phyloP scores from a whole-genome alignment of 768 basidiomycete genomes.

The Pseudohyphozyma bogoriensis region DNA sequence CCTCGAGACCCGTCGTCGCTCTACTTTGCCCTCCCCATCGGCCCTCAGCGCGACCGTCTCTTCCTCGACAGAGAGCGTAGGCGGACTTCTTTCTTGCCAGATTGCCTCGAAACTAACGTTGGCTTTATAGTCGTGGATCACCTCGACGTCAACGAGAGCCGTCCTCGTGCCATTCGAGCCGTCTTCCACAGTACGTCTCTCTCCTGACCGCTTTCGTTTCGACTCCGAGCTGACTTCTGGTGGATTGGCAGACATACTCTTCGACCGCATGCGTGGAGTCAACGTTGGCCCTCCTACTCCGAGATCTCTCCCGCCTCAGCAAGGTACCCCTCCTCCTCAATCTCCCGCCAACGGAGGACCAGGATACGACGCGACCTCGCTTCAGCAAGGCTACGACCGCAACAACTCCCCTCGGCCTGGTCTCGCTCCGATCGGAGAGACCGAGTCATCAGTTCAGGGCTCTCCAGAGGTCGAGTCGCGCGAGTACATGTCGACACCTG shows the following conservation, averaged over 20 bases:
- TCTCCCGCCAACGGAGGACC: slow-evolving; percentile 1
- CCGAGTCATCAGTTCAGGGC: too few relatives aligned
- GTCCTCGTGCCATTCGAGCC: slow-evolving; percentile 23
- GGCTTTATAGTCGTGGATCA: slow-evolving; percentile 17
- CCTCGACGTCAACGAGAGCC: slow-evolving; percentile 22
- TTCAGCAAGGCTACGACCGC: neutral
- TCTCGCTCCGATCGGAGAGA: slow-evolving; percentile 24
- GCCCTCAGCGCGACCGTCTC: slow-evolving; percentile 68
- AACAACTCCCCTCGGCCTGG: neutral
- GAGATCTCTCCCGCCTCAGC: neutral
- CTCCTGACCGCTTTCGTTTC: neutral
- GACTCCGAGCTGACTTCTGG: neutral
- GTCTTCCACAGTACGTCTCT: slow-evolving; percentile 22
- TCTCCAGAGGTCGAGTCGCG: neutral
- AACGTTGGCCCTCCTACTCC: neutral
- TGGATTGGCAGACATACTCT: slow-evolving; percentile 19
- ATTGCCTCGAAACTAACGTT: neutral
- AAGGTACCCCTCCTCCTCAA: neutral
- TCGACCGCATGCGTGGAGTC: slow-evolving; percentile 28
- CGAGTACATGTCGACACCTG: neutral
- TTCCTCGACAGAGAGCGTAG: slow-evolving; percentile 71
- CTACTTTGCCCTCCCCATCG: slow-evolving; percentile 92
- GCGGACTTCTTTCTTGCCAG: neutral
- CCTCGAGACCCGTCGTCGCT: slow-evolving; percentile 67
- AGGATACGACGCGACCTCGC: too few relatives aligned